phyloP scores from a whole-genome alignment of 2,329 filamentous ascomycete genomes.

The Alternaria postmessia region DNA sequence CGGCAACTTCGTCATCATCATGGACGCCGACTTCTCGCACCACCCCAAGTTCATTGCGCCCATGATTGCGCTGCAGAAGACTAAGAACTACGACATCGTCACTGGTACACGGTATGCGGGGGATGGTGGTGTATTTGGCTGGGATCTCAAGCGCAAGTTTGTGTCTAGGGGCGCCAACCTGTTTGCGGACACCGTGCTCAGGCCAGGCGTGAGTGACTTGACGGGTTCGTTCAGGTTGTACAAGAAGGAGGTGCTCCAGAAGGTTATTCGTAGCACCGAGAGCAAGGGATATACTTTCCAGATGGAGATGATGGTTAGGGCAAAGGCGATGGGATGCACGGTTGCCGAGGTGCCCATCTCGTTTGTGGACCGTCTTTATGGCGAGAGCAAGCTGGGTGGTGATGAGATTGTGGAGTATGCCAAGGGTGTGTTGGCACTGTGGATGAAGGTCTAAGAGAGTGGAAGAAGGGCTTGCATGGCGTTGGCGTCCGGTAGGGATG shows the following conservation, averaged over 20 bases:
- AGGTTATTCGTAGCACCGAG: slow-evolving; percentile 88
- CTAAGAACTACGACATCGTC: slow-evolving; percentile 89
- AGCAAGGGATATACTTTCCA: slow-evolving; percentile 99
- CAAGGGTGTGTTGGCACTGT: slow-evolving; percentile 66
- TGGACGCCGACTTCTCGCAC: slow-evolving; percentile 99
- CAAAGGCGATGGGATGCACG: slow-evolving; percentile 92
- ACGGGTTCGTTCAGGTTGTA: slow-evolving; percentile 96
- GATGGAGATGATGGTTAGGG: slow-evolving; percentile 99
- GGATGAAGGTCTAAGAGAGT: slow-evolving; percentile 56
- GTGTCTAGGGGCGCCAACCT: slow-evolving; percentile 89
- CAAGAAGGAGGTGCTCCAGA: slow-evolving; percentile 87
- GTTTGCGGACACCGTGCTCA: slow-evolving; percentile 92
- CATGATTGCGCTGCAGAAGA: slow-evolving; percentile 85
- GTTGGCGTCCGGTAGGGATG: slow-evolving; percentile 36
- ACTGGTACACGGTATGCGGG: slow-evolving; percentile 94
- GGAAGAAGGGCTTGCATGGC: slow-evolving; percentile 25
- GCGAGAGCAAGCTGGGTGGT: slow-evolving; percentile 91
- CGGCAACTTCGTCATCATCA: slow-evolving; percentile 98
- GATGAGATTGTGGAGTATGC: slow-evolving; percentile 97
- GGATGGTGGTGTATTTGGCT: slow-evolving; percentile 86
- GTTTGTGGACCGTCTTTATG: slow-evolving; percentile 91
- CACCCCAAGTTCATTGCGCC: slow-evolving; percentile 98
- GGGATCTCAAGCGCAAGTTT: slow-evolving; percentile 84
- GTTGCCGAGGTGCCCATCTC: slow-evolving; percentile 96
- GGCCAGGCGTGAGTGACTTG: slow-evolving; percentile 92